Evolutionary conservation across 2,329 filamentous ascomycete species (phyloP).

Genomic region (Fusarium pilosicola): DNA sequence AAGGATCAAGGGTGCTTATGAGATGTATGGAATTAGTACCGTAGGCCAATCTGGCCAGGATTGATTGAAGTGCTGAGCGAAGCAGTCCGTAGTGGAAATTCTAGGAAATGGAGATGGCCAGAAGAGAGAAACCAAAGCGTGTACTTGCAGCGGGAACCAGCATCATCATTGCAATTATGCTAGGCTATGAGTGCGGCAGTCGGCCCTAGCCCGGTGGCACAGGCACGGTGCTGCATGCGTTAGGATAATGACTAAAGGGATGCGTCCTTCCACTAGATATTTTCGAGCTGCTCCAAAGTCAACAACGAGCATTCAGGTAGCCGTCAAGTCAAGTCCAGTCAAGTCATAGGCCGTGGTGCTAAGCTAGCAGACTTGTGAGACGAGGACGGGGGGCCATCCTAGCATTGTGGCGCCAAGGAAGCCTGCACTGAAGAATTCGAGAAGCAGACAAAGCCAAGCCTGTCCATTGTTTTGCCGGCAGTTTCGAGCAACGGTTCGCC

Average conservation of each 20-base stretch:
- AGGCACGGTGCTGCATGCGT: conserved; percentile 38
- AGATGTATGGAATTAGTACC: conserved; percentile 13
- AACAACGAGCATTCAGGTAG: conserved; percentile 1
- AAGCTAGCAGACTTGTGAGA: conserved; percentile 11
- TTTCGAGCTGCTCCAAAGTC: conserved; percentile 17
- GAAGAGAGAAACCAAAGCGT: conserved; percentile 23
- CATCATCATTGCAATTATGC: conserved; percentile 39
- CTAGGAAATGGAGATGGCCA: conserved; percentile 4
- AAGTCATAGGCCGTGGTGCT: conserved; percentile 26
- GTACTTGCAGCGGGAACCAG: conserved; percentile 40
- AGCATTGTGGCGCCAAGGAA: conserved; percentile 32
- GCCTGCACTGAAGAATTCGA: conserved; percentile 31
- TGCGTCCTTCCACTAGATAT: conserved; percentile 13
- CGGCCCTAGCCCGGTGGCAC: conserved; percentile 33
- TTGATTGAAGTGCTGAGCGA: conserved; percentile 17
- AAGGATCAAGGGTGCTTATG: conserved; percentile 32
- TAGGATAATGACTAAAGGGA: conserved; percentile 29
- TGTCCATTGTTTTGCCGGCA: conserved; percentile 37
- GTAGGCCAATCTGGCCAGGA: conserved; percentile 5
- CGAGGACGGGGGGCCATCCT: conserved; percentile 25
- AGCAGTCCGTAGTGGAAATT: conserved; percentile 14
- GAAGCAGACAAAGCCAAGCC: conserved; percentile 32
- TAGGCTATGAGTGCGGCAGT: conserved; percentile 27
- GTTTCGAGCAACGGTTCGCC: conserved; percentile 41
- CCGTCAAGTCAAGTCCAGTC: conserved; percentile 20